Conservation (phyloP, 129 eudicot species). For the Artemisia annua region DNA sequence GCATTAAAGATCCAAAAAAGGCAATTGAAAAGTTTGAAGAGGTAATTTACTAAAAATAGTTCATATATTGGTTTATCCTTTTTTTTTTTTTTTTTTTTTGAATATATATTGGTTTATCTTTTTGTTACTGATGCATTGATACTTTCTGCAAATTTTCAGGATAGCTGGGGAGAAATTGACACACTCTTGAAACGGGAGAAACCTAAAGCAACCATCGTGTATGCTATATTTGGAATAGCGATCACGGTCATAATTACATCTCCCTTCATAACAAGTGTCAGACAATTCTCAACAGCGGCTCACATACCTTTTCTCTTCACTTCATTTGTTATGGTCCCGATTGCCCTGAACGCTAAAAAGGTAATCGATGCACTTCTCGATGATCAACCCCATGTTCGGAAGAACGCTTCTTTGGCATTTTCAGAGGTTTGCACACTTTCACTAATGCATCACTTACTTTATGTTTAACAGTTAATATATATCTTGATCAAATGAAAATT, state of each 20-base stretch:
- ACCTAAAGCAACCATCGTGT: slow-evolving; percentile 13
- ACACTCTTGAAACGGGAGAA: background rate
- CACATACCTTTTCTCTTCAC: slow-evolving; percentile 45
- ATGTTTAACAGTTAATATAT: background rate
- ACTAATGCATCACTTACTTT: background rate
- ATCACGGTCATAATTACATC: slow-evolving; percentile 23
- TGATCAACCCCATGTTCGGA: slow-evolving; percentile 20
- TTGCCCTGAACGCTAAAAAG: slow-evolving; percentile 37
- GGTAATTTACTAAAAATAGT: background rate
- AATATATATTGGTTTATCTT: no score
- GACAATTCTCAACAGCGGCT: slow-evolving; percentile 36
- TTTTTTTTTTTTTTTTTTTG: no score
- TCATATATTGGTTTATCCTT: background rate
- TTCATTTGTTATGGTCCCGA: slow-evolving; percentile 50
- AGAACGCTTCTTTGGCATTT: slow-evolving; percentile 45
- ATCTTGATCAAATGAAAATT: no score
- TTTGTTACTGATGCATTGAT: background rate
- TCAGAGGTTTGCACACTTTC: slow-evolving; percentile 36
- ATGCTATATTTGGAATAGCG: slow-evolving; percentile 9
- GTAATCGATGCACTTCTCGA: slow-evolving; percentile 27
- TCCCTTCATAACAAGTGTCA: slow-evolving; percentile 42
- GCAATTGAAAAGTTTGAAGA: slow-evolving; percentile 23
- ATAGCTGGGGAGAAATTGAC: slow-evolving; percentile 18
- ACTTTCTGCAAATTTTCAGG: background rate
- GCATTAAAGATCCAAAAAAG: slow-evolving; percentile 7